Evolutionary conservation across 2,329 filamentous ascomycete species (phyloP).

Genomic region (Cryphonectria naterciae): DNA sequence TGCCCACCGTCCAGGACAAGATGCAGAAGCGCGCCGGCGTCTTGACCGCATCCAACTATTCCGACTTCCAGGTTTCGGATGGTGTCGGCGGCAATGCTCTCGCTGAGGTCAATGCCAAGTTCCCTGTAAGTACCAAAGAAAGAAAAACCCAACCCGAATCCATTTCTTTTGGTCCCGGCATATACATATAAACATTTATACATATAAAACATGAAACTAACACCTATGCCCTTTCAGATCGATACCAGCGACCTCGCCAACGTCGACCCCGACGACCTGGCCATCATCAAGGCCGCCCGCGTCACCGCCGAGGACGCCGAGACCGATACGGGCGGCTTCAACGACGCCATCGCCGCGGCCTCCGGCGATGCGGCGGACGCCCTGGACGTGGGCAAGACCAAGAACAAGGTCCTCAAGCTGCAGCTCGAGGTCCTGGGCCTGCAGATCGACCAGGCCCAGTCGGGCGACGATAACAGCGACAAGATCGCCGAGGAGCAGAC

Average conservation of each 20-base stretch:
- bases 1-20: slow-evolving; percentile 33
- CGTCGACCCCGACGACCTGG: slow-evolving; percentile 52
- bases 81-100: slow-evolving; percentile 58
- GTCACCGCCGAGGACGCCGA: slow-evolving; percentile 59
- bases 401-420: slow-evolving; percentile 54
- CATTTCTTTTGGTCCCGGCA: neutral
- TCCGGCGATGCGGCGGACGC: slow-evolving; percentile 46
- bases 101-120: slow-evolving; percentile 56
- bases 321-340: slow-evolving; percentile 53
- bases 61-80: slow-evolving; percentile 53
- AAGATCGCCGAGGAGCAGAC: slow-evolving; percentile 51
- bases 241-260: slow-evolving; percentile 48
- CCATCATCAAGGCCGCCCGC: slow-evolving; percentile 54
- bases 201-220: neutral
- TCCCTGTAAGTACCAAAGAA: slow-evolving; percentile 47
- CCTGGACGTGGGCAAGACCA: slow-evolving; percentile 41
- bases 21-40: slow-evolving; percentile 37
- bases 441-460: slow-evolving; percentile 55
- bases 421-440: slow-evolving; percentile 55
- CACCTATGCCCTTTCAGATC: slow-evolving; percentile 39
- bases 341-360: slow-evolving; percentile 55
- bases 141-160: neutral
- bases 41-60: slow-evolving; percentile 38
- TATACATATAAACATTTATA: neutral
- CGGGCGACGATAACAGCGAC: slow-evolving; percentile 45